These are phyloP conservation scores for Excoecaria agallocha DNA, from an alignment of 345 rosid genomes.

Conservation along the genomic window DNA sequence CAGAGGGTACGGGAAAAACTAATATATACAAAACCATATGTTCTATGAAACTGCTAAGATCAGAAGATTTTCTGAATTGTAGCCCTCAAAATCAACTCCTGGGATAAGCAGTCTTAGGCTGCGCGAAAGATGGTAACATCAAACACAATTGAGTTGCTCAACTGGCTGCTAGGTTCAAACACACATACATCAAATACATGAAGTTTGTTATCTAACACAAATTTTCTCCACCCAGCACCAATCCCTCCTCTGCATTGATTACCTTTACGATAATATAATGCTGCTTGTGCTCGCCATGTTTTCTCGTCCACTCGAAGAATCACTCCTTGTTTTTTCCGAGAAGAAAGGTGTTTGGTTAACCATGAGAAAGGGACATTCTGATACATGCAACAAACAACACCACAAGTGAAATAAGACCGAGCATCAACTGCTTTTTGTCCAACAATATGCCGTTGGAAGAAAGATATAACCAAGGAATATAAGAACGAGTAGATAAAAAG, in stretches of 20 bases:
- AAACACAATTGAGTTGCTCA: constrained; percentile 25
- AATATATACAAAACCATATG: too few relatives aligned
- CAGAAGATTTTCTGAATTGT: neutral
- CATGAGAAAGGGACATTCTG: constrained; percentile 43
- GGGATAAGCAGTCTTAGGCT: constrained; percentile 7
- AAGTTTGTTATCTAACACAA: constrained; percentile 45
- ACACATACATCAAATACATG: constrained; percentile 49
- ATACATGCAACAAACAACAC: neutral
- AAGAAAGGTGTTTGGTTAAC: constrained; percentile 24
- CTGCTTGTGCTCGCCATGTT: constrained; percentile 34
- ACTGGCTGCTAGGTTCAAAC: constrained; percentile 30
- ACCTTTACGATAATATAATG: constrained; percentile 15
- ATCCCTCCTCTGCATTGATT: constrained; percentile 36
- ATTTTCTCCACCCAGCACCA: constrained; percentile 50
- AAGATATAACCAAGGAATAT: neutral
- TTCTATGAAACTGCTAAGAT: too few relatives aligned
- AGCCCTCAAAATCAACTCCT: neutral
- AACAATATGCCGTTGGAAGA: neutral
- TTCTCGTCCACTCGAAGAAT: constrained; percentile 32
- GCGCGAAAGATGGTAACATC: constrained; percentile 42
- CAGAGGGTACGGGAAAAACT: too few relatives aligned
- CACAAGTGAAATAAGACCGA: neutral
- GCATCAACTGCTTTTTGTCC: neutral
- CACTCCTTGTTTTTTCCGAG: constrained; percentile 32
- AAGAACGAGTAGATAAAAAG: neutral